Base-by-base conservation (phyloP, 2,329 filamentous ascomycete genomes). In the Lachnellula subtilissima region DNA sequence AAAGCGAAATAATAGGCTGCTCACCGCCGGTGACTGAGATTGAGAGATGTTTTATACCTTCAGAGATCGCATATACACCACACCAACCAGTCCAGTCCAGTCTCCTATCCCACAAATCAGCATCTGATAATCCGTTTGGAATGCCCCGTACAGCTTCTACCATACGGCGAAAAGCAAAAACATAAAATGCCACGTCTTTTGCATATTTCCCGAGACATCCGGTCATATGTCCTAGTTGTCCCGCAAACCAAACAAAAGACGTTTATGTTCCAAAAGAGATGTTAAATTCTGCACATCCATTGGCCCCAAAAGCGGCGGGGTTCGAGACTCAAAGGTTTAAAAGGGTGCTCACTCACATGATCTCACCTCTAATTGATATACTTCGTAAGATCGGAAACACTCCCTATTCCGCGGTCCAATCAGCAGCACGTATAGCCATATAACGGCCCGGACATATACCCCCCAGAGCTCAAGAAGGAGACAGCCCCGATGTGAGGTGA, bases 381-480 rank as follows among this genome's bases (percentile, higher is more conserved):
- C 42, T 8, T 17, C 12, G 25, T 35, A 40, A 40, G 35, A 52
- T 32, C 25, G 42, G 50, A 36, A 47, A 39, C 50, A 52, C 32
- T 23, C 17, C 25, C 12, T 49, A 22, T 54, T 60, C 55, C 58
- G 55, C 58, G 55, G 48, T 23, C 58, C 52, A 57, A 60, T 60
- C 43, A 42, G 15, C 19, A n/a, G n/a, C 43, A 50, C 22, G 43
- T 45, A 45, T 42, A 55, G 53, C 56, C 50, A 52, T 58, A 55
- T 55, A 58, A 43, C 48, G 37, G 22, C 32, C 48, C 15, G 52
- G 22, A 48, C 32, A 53, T 55, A 55, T 60, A 54, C 48, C 48
- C 48, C n/a, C 48, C 36, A 15, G 11, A 25, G 3, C 28, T 32
- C 28, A 32, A 32, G 28, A 11, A 9, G 28, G 28, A 32, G 28